Percentiles rank a stretch among this genome's conserved stretches.
phyloP scores from a whole-genome alignment of 1,284 basidiomycete species.

The Leccinum fallax region DNA sequence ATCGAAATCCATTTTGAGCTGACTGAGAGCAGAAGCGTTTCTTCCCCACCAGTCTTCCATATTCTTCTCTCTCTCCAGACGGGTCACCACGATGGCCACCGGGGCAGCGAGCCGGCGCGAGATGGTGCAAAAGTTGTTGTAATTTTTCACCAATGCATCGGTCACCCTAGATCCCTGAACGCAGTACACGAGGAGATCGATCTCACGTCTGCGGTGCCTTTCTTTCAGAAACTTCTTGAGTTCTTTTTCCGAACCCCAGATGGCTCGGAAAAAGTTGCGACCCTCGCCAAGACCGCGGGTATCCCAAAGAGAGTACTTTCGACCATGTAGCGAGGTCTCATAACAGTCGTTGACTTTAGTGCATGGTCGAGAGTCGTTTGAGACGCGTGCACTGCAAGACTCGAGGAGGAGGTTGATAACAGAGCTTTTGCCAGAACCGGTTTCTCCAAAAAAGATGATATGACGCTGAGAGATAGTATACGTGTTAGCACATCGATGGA shows the following conservation, averaged over 20 bases:
- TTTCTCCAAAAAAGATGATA: conserved; percentile 33
- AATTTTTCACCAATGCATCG: conserved; percentile 19
- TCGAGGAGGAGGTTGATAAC: conserved; percentile 30
- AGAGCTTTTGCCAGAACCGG: conserved; percentile 34
- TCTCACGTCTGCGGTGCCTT: conserved; percentile 17
- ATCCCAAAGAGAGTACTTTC: conserved; percentile 28
- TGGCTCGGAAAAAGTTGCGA: conserved; percentile 2
- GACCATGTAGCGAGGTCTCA: conserved; percentile 9
- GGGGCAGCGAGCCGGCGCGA: conserved; percentile 29
- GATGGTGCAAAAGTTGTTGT: conserved; percentile 25
- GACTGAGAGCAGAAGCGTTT: conserved; percentile 12
- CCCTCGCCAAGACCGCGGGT: conserved; percentile 33
- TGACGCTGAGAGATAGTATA: conserved; percentile 10
- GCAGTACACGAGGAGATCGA: conserved; percentile 36
- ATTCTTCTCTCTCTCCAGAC: conserved; percentile 18
- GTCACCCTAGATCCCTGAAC: conserved; percentile 27
- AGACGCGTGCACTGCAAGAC: conserved; percentile 16
- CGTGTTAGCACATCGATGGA: conserved; percentile 3
- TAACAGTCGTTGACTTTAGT: no score
- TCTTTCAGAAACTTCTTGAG: conserved; percentile 27
- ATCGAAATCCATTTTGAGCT: conserved; percentile 25
- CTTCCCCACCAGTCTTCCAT: conserved; percentile 34
- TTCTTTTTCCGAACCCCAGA: conserved; percentile 20
- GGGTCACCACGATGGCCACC: conserved; percentile 30
- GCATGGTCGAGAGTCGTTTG: conserved; percentile 23